phyloP scores from a whole-genome alignment of 768 basidiomycete genomes.

The Rhizopogon vesiculosus region DNA sequence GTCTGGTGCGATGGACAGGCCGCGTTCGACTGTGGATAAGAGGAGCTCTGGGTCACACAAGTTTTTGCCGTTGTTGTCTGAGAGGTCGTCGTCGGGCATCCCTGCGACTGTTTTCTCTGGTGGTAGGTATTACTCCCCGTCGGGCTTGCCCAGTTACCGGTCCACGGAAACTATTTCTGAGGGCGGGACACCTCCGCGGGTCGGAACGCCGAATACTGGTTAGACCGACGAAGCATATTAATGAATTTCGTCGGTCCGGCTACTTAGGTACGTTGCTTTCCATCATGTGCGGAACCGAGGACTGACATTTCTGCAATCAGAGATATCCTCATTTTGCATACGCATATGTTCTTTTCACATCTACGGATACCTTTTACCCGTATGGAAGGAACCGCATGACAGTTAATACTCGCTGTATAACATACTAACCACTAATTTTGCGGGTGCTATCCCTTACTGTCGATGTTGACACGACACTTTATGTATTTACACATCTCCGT shows the following conservation, averaged over 20 bases:
- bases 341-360: not conserved
- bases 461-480: not conserved
- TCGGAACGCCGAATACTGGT: slow-evolving; percentile 5
- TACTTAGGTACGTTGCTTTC: not conserved
- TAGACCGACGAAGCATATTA: not conserved
- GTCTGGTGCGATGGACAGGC: slow-evolving; percentile 2
- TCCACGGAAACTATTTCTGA: slow-evolving; percentile 7
- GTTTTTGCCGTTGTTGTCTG: slow-evolving; percentile 13
- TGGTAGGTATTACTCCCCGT: slow-evolving; percentile 5
- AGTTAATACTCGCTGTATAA: not conserved
- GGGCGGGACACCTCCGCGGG: not conserved
- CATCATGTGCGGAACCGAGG: not conserved
- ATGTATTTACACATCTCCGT: not conserved
- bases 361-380: not conserved
- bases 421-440: not conserved
- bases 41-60: slow-evolving; percentile 23
- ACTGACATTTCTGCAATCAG: not conserved
- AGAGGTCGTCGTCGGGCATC: not conserved
- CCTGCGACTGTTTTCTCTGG: slow-evolving; percentile 2
- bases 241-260: not conserved
- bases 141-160: slow-evolving; percentile 3
- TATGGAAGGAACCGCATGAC: not conserved
- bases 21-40: slow-evolving; percentile 20
- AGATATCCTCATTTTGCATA: not conserved
- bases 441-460: not conserved